Evolutionary conservation across 352 stramenopile species (phyloP).

Genomic region (Globisporangium paddicum): DNA sequence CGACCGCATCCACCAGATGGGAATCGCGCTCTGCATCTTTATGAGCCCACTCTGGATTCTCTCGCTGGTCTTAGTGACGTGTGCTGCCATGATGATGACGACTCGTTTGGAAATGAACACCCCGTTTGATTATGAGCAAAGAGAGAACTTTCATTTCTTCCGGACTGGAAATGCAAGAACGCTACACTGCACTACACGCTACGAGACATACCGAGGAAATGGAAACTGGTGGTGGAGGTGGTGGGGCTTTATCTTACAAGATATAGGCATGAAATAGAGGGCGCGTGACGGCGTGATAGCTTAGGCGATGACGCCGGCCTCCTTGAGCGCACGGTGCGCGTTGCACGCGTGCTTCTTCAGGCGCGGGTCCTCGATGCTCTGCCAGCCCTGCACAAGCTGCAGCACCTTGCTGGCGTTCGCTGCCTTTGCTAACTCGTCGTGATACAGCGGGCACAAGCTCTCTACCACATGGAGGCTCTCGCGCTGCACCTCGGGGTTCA

Average conservation of each 20-base stretch:
- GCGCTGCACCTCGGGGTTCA: conserved; percentile 73
- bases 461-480: conserved; percentile 86
- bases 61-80: too few relatives aligned
- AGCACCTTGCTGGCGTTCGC: conserved; percentile 54
- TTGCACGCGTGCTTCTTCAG: conserved; percentile 86
- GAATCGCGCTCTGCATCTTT: neutral
- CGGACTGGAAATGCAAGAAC: neutral
- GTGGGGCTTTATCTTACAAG: conserved; percentile 35
- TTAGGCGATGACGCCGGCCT: conserved; percentile 73
- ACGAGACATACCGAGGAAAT: conserved; percentile 17
- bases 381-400: conserved; percentile 65
- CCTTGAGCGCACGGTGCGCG: conserved; percentile 68
- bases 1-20: conserved; percentile 4
- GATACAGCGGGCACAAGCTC: conserved; percentile 78
- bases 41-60: too few relatives aligned
- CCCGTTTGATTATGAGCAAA: too few relatives aligned
- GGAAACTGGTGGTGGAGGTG: conserved; percentile 6
- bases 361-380: conserved; percentile 78
- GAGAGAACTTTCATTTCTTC: conserved; percentile 2
- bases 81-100: too few relatives aligned
- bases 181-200: neutral
- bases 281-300: conserved; percentile 9
- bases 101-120: too few relatives aligned
- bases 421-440: conserved; percentile 73
- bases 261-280: conserved; percentile 18